Evolutionary conservation across 192 early-diverging fungal genomes (phyloP).

Genomic region (Entomortierella parvispora): DNA sequence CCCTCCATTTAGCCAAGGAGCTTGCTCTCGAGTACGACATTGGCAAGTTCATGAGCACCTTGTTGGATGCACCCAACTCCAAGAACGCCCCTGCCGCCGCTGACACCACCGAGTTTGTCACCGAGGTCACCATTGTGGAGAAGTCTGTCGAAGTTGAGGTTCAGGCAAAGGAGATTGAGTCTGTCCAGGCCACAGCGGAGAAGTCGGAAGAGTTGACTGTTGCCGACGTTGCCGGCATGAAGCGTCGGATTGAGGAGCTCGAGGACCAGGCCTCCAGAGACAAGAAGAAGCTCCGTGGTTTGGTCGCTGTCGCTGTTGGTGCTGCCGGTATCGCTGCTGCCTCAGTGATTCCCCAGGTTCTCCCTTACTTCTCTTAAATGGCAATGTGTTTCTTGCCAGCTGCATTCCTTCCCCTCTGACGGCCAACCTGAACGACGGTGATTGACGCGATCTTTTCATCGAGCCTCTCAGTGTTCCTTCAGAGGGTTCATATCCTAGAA

Average conservation of each 20-base stretch:
- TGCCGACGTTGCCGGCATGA: slow-evolving; percentile 27
- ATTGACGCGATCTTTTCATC: no score
- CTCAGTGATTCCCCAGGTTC: slow-evolving; percentile 45
- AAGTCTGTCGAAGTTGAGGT: background rate
- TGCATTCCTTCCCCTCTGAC: background rate
- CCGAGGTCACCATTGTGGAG: slow-evolving; percentile 26
- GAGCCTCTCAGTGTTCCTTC: no score
- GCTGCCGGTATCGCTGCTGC: slow-evolving; percentile 27
- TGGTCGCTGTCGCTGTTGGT: slow-evolving; percentile 43
- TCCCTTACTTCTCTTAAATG: slow-evolving; percentile 41
- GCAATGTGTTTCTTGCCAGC: background rate
- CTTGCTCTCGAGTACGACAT: slow-evolving; percentile 44
- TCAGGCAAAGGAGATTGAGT: background rate
- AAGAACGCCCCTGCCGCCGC: slow-evolving; percentile 3
- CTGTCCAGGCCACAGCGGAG: slow-evolving; percentile 12
- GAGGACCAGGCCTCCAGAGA: slow-evolving; percentile 42
- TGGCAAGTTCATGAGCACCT: slow-evolving; percentile 44
- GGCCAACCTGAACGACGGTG: background rate
- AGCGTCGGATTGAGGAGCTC: slow-evolving; percentile 46
- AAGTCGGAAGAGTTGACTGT: slow-evolving; percentile 27
- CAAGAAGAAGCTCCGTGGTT: slow-evolving; percentile 42
- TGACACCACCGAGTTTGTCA: background rate
- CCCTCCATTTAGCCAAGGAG: slow-evolving; percentile 24
- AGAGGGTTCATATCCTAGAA: no score
- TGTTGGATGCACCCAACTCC: slow-evolving; percentile 18